Evolutionary conservation across 768 basidiomycete species (phyloP).

Genomic region (Boletellus emodensis): DNA sequence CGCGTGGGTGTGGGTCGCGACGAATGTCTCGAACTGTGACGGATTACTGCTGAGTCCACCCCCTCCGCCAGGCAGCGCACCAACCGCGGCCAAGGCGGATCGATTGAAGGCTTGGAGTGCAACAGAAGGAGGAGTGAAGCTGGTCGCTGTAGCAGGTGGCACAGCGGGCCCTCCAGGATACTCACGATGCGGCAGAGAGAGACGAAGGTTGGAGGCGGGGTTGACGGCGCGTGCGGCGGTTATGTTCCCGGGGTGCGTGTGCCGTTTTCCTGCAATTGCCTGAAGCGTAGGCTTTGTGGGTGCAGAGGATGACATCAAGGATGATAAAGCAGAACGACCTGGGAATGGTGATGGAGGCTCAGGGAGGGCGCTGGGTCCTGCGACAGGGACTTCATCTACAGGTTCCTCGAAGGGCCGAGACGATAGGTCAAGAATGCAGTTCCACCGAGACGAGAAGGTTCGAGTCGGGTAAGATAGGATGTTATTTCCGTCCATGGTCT

Average conservation of each 20-base stretch:
- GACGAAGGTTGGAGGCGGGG: slow-evolving; percentile 14
- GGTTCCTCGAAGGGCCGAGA: slow-evolving; percentile 28
- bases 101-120: slow-evolving; percentile 31
- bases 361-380: slow-evolving; percentile 47
- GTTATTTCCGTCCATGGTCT: slow-evolving; percentile 15
- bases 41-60: background rate
- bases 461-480: slow-evolving; percentile 55
- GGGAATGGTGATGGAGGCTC: slow-evolving; percentile 84
- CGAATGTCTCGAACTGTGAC: slow-evolving; percentile 17
- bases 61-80: slow-evolving; percentile 27
- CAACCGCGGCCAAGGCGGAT: slow-evolving; percentile 30
- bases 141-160: slow-evolving; percentile 2
- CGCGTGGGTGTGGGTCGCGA: slow-evolving; percentile 58
- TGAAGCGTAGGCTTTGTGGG: slow-evolving; percentile 22
- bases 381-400: slow-evolving; percentile 11
- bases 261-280: slow-evolving; percentile 55
- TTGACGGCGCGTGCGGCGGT: slow-evolving; percentile 30
- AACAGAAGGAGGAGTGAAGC: slow-evolving; percentile 34
- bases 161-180: slow-evolving; percentile 13
- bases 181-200: slow-evolving; percentile 29
- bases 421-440: slow-evolving; percentile 80
- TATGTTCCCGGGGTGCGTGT: slow-evolving; percentile 42
- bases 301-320: slow-evolving; percentile 26
- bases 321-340: slow-evolving; percentile 26
- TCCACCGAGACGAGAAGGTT: slow-evolving; percentile 84